Evolutionary conservation across 371 early-diverging fungal species (phyloP).

Genomic region (Mucor sp.): DNA sequence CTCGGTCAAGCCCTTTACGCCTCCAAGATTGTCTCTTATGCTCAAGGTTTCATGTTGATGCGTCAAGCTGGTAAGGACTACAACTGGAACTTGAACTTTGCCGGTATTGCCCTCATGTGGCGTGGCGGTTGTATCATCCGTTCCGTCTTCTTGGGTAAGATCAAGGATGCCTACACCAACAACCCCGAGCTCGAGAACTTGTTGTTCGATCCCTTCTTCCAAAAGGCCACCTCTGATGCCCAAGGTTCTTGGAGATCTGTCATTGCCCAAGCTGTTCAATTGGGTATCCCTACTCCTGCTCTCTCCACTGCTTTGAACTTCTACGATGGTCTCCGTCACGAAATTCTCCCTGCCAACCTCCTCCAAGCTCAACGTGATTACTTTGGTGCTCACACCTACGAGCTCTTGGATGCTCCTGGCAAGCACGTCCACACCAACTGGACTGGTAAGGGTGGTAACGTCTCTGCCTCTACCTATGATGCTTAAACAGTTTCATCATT

Average conservation of each 20-base stretch:
- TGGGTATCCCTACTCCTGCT: conserved; percentile 94
- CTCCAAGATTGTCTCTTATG: conserved; percentile 97
- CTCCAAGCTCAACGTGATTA: conserved; percentile 98
- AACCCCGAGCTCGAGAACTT: conserved; percentile 88
- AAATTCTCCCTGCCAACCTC: conserved; percentile 92
- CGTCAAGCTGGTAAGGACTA: conserved; percentile 92
- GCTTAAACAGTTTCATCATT: conserved; percentile 26
- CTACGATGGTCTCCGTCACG: conserved; percentile 95
- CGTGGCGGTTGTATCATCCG: conserved; percentile 99
- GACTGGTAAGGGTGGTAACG: conserved; percentile 88
- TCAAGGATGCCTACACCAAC: conserved; percentile 89
- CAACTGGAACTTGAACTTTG: conserved; percentile 96
- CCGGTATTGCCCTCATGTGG: conserved; percentile 98
- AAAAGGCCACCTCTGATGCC: conserved; percentile 82
- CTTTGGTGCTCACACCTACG: conserved; percentile 98
- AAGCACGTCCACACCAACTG: conserved; percentile 94
- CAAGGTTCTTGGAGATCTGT: conserved; percentile 92
- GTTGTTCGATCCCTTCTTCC: conserved; percentile 94
- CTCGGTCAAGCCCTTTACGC: conserved; percentile 94
- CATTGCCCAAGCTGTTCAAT: conserved; percentile 75
- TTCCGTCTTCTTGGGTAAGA: conserved; percentile 92
- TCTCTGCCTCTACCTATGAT: conserved; percentile 55
- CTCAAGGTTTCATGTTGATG: conserved; percentile 99
- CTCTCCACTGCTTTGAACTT: conserved; percentile 92
- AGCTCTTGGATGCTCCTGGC: conserved; percentile 80